Base-by-base conservation (phyloP, 2,329 filamentous ascomycete genomes). In the Aspergillus sp. region DNA sequence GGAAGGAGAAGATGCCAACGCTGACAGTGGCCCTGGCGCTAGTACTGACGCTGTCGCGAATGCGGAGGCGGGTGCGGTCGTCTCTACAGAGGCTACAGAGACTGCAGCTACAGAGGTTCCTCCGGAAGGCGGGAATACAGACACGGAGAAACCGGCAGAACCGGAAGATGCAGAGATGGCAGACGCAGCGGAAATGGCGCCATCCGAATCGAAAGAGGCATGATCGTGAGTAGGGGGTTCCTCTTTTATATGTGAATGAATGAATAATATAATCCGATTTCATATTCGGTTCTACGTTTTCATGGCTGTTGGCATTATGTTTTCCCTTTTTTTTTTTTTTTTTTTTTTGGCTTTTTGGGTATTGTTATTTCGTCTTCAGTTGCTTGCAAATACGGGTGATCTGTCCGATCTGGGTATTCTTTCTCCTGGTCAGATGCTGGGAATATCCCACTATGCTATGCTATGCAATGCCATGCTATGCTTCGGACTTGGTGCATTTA, bases 91-190 rank as follows among this genome's bases (percentile, higher is more conserved):
- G 30, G 52, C 61, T 38, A 54, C 57, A 10, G 4, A 30, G 6
- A 47, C 46, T 23, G 51, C 37, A 15, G 45, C 42, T 22, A n/a
- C 49, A 19, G 45, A 52, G 30, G 52, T 60, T 30, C 58, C 37
- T 10, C 19, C 37, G 37, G 37, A 22, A 10, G 37, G 3, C 15
- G 10, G 15, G 4, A 19, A 22, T 12, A 30, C 3, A 30, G 9
- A 30, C 25, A 4, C 10, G 6, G 37, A 39, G 6, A 39, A 39
- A 12, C 15, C 37, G 17, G 15, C 15, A 3, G 37, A 39, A 39
- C 37, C 17, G 37, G 37, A 39, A 23, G 62, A 63, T 43, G 57
- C 62, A 4, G 65, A 69, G 39, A 70, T 70, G 68, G 53, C 57
- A 0, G 67, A 70, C 35, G 65, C 60, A 5, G 62, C 37, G 9